Conservation (phyloP, 192 early-diverging fungal genomes). For the Backusella macrospora region DNA sequence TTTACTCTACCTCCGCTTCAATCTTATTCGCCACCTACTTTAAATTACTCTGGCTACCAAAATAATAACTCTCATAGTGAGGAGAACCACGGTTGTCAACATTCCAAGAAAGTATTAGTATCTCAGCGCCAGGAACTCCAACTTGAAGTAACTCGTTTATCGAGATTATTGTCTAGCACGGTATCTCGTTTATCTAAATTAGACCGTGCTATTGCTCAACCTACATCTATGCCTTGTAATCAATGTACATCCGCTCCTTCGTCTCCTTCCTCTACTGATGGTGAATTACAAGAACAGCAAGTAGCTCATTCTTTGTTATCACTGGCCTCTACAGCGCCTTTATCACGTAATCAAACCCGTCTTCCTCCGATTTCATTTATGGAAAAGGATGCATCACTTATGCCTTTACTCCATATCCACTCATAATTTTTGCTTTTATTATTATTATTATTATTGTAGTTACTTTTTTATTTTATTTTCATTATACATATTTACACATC, state of each 20-base stretch:
- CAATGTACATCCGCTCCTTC: slow-evolving; percentile 9
- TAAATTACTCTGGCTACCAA: neutral
- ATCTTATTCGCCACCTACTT: slow-evolving; percentile 1
- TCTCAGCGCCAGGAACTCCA: slow-evolving; percentile 27
- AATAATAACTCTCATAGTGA: neutral
- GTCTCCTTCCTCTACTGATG: slow-evolving; percentile 1
- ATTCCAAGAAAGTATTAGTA: neutral
- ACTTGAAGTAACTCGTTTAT: slow-evolving; percentile 53
- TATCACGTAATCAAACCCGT: slow-evolving; percentile 5
- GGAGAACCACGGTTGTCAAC: neutral
- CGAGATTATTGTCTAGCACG: slow-evolving; percentile 48
- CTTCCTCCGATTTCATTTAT: slow-evolving; percentile 21
- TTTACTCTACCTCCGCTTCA: slow-evolving; percentile 1
- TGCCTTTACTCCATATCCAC: slow-evolving; percentile 11
- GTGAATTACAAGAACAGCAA: slow-evolving; percentile 19
- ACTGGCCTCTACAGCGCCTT: slow-evolving; percentile 2
- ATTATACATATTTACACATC: slow-evolving; percentile 14
- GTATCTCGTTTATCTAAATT: slow-evolving; percentile 51
- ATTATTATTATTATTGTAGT: slow-evolving; percentile 6
- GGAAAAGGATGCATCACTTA: slow-evolving; percentile 10
- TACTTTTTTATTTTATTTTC: neutral
- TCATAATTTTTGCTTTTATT: neutral
- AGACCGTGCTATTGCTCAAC: slow-evolving; percentile 30
- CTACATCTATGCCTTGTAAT: neutral
- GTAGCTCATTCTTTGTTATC: slow-evolving; percentile 30